phyloP scores from a whole-genome alignment of 164 flowering plant genomes.

The Chloranthus sessilifolius region DNA sequence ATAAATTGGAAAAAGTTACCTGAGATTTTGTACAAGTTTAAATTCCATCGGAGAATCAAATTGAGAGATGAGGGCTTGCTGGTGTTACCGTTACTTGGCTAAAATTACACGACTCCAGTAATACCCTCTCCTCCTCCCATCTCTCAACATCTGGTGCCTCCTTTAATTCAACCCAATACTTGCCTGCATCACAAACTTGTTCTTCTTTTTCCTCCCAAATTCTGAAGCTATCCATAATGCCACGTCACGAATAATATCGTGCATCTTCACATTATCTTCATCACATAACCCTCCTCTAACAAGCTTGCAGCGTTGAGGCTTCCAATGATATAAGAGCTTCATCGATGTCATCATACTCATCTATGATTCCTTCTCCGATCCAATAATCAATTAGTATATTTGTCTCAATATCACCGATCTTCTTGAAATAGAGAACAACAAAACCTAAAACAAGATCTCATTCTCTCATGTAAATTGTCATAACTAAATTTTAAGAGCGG shows the following conservation, averaged over 20 bases:
- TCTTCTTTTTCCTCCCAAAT: neutral
- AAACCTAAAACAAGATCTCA: neutral
- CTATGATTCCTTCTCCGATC: neutral
- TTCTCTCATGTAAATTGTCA: neutral
- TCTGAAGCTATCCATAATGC: neutral
- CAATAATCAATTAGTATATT: neutral
- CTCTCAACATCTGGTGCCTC: neutral
- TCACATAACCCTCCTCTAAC: neutral
- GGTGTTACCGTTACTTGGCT: no score
- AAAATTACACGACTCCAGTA: no score
- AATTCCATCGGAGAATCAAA: no score
- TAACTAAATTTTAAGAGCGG: neutral
- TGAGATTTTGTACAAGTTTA: no score
- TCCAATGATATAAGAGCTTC: neutral
- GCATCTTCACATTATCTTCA: neutral
- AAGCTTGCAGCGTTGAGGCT: neutral
- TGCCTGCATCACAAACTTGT: neutral
- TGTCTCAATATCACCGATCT: neutral
- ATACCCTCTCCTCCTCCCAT: neutral
- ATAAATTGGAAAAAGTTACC: no score
- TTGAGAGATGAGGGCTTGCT: no score
- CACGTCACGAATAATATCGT: neutral
- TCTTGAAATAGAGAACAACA: conserved; percentile 4
- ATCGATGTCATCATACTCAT: neutral
- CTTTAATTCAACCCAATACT: neutral